Evolutionary conservation across 1,284 basidiomycete genomes (phyloP), one percentile per base, ranked within the genome.

Genomic region (Blastosporella zonata): DNA sequence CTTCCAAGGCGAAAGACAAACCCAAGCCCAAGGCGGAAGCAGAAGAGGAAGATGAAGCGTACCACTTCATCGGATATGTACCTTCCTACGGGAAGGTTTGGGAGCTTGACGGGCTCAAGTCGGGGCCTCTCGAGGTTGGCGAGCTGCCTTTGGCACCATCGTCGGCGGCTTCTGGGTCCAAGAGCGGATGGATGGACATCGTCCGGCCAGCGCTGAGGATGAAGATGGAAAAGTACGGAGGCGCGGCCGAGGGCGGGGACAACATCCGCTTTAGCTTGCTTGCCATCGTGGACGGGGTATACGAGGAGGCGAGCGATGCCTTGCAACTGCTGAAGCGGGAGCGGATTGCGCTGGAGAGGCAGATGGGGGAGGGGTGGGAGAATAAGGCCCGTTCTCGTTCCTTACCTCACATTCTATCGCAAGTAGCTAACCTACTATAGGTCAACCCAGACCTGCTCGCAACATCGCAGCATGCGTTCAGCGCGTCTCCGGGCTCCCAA

Each of bases 31-130:
- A 59, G 53, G 13, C 49, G 51, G 18, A 50, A 58, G 10, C 59
- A 61, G 22, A 56, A 55, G 55, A 59, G 4, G 63, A 67, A 61
- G 68, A 77, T 48, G 79, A 81, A 43, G 67, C 69, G 0, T 84
- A 75, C 62, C 81, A 84, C 59, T 84, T 81, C 67, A 81, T 82
- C 50, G 79, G 78, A 9, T 84, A 82, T 55, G 77, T 82, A 21
- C 80, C 81, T 4, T 74, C 74, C 0, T 67, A 73, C 53, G 79
- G 79, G 2, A 80, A 81, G 55, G 80, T 83, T 8, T 84, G 80
- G 80, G 81, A 84, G 60, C 72, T 84, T 43, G 74, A 75, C 55
- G 74, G 74, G 6, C 65, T 77, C 47, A 77, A 75, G 53, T 70
- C 71, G 3, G 80, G 77, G 0, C 79, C 81, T 2, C 63, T 84